Percentiles rank a stretch among this genome's conserved stretches.
Evolutionary conservation across 2,329 filamentous ascomycete genomes (phyloP).

Genomic region (Drechslera avenae): DNA sequence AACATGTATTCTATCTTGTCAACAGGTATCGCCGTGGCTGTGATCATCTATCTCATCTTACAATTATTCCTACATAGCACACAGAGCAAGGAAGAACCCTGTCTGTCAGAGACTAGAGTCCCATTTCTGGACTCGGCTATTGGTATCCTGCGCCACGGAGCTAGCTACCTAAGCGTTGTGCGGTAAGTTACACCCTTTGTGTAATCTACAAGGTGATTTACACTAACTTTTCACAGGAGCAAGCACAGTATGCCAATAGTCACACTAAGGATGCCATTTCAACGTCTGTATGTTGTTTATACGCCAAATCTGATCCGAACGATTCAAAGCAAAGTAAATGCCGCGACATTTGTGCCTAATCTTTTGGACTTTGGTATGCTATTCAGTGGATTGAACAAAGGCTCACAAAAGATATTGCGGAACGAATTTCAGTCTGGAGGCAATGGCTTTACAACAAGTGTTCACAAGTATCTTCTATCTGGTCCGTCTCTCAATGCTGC

Average conservation of each 20-base stretch:
- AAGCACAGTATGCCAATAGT: conserved; percentile 42
- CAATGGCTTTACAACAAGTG: conserved; percentile 47
- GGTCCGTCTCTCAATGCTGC: conserved; percentile 44
- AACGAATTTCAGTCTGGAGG: conserved; percentile 39
- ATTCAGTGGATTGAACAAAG: conserved; percentile 32
- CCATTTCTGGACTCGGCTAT: conserved; percentile 26
- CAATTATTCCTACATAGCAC: conserved; percentile 13
- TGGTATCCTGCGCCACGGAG: conserved; percentile 21
- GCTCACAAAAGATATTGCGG: conserved; percentile 21
- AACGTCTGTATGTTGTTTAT: conserved; percentile 52
- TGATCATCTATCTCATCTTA: conserved; percentile 6
- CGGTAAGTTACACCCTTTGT: conserved; percentile 6
- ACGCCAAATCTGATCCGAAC: conserved; percentile 44
- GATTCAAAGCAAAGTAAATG: conserved; percentile 49
- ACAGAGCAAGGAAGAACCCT: conserved; percentile 25
- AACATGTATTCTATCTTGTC: conserved; percentile 8
- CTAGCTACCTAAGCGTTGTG: conserved; percentile 17
- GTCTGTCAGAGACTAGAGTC: conserved; percentile 9
- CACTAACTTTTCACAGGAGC: no score
- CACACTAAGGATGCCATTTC: conserved; percentile 50
- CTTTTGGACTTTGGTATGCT: conserved; percentile 37
- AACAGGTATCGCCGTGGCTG: background rate
- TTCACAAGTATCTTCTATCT: conserved; percentile 43
- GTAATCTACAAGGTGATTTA: no score
- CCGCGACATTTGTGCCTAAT: conserved; percentile 49